phyloP scores from a whole-genome alignment of 148 eudicot genomes.

The Persicaria maculosa region DNA sequence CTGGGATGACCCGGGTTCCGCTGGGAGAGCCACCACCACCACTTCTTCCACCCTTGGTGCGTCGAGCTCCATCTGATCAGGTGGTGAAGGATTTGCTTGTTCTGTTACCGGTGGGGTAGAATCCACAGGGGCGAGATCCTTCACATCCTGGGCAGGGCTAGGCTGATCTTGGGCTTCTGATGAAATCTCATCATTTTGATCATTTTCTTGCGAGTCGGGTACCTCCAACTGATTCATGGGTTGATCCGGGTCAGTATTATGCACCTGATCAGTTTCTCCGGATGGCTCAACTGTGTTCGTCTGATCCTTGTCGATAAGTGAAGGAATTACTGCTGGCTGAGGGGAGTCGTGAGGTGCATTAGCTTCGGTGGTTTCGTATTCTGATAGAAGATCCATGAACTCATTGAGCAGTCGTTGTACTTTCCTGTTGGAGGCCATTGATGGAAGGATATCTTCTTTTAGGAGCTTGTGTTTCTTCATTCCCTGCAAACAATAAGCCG shows the following conservation, averaged over 20 bases:
- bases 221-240: slow-evolving; percentile 10
- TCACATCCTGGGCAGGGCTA: not conserved
- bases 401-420: slow-evolving; percentile 87
- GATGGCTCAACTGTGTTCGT: slow-evolving; percentile 9
- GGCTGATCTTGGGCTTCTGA: not conserved
- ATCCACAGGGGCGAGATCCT: not conserved
- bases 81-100: not conserved
- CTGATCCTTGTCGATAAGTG: slow-evolving; percentile 18
- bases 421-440: slow-evolving; percentile 92
- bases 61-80: slow-evolving; percentile 12
- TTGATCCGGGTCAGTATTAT: not conserved
- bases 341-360: slow-evolving; percentile 20
- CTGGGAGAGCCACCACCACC: slow-evolving; percentile 7
- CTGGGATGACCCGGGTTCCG: not conserved
- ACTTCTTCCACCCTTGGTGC: not conserved
- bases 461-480: slow-evolving; percentile 87
- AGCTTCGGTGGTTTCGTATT: slow-evolving; percentile 45
- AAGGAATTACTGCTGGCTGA: slow-evolving; percentile 13
- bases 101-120: not conserved
- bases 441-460: slow-evolving; percentile 92
- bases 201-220: not conserved
- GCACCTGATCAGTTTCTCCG: not conserved
- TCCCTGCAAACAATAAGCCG: slow-evolving; percentile 40
- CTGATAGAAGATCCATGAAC: slow-evolving; percentile 95
- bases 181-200: not conserved